Conservation (phyloP, 73 alveolate genomes). For the Paramecium caudatum region DNA sequence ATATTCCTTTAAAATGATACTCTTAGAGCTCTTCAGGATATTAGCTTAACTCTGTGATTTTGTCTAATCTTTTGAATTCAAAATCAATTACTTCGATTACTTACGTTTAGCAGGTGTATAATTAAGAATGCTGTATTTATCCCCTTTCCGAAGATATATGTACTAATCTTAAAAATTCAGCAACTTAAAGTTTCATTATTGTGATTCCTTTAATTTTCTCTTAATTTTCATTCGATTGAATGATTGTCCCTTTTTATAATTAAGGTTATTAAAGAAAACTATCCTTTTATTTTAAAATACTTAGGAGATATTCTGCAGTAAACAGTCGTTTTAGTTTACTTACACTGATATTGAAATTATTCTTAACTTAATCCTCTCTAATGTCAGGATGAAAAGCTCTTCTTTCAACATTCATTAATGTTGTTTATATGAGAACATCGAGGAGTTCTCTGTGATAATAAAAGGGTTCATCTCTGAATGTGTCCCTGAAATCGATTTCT, state of each 20-base stretch:
- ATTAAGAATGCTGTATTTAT: constrained; percentile 63
- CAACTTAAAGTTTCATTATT: constrained; percentile 34
- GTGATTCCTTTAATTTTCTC: constrained; percentile 63
- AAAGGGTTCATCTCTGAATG: constrained; percentile 77
- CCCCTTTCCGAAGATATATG: constrained; percentile 73
- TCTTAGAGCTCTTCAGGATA: not conserved
- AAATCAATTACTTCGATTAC: constrained; percentile 37
- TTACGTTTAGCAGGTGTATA: not conserved
- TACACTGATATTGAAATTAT: constrained; percentile 49
- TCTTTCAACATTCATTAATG: constrained; percentile 48
- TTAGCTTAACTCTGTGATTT: constrained; percentile 14
- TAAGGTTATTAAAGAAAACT: too few relatives aligned
- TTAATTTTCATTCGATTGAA: constrained; percentile 1
- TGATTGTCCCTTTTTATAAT: too few relatives aligned
- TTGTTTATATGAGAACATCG: constrained; percentile 66
- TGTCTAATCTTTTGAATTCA: constrained; percentile 60
- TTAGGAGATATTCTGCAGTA: constrained; percentile 20
- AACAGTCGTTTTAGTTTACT: constrained; percentile 31
- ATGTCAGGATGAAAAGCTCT: constrained; percentile 13
- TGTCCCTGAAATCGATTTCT: constrained; percentile 73
- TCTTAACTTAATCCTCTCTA: constrained; percentile 42
- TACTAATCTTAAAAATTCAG: constrained; percentile 66
- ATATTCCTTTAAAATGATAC: constrained; percentile 4
- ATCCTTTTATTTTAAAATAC: not conserved
- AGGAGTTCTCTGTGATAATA: constrained; percentile 55